phyloP scores from a whole-genome alignment of 1,284 basidiomycete species.

The Rhodotorula sp. region DNA sequence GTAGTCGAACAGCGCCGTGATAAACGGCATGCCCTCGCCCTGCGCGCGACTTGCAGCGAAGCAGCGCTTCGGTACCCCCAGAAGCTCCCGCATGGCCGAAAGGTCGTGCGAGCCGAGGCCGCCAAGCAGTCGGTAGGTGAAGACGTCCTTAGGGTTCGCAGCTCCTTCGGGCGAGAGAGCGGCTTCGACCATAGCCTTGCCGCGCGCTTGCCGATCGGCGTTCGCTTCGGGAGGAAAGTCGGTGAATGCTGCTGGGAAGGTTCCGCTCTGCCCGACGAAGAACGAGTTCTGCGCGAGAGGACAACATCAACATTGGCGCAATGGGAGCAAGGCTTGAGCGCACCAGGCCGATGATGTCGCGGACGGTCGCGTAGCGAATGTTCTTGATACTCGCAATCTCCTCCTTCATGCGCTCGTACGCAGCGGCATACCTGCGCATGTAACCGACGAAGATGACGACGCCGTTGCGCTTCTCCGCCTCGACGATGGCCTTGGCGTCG shows the following conservation, averaged over 20 bases:
- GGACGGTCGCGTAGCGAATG: constrained; percentile 51
- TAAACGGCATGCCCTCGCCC: constrained; percentile 17
- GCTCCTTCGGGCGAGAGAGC: constrained; percentile 39
- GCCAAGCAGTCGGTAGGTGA: constrained; percentile 49
- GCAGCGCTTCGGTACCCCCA: constrained; percentile 50
- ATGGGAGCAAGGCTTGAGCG: constrained; percentile 19
- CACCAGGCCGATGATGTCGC: constrained; percentile 54
- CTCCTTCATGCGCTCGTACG: constrained; percentile 50
- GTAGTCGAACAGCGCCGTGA: constrained; percentile 36
- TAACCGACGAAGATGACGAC: constrained; percentile 51
- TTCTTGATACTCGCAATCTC: constrained; percentile 46
- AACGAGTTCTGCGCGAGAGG: constrained; percentile 48
- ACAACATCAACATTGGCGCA: neutral
- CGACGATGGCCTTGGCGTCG: constrained; percentile 48
- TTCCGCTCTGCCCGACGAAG: constrained; percentile 52
- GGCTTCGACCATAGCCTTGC: constrained; percentile 7
- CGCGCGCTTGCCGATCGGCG: constrained; percentile 36
- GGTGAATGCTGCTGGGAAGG: constrained; percentile 46
- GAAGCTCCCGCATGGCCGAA: constrained; percentile 53
- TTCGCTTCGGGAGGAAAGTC: constrained; percentile 46
- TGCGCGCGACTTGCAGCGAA: constrained; percentile 44
- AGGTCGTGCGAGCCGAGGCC: constrained; percentile 52
- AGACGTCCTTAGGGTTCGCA: constrained; percentile 41
- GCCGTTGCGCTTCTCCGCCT: constrained; percentile 43
- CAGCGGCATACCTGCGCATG: constrained; percentile 53